Base-by-base conservation (phyloP, 768 basidiomycete genomes). In the Lentinula boryana region DNA sequence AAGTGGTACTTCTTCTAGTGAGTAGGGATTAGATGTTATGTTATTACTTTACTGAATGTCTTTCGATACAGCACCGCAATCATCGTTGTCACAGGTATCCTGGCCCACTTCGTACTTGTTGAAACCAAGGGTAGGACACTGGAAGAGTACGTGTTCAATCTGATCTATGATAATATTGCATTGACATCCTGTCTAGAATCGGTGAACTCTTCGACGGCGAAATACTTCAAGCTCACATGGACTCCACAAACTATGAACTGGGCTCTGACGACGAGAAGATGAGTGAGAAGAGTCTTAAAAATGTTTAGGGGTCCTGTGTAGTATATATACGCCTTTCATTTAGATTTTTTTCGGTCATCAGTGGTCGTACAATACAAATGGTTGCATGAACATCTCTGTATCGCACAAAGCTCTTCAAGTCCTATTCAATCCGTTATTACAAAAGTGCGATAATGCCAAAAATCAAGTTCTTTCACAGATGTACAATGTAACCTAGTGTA, bases 1-100 rank as follows among this genome's bases (percentile, higher is more conserved):
- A 60, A 60, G 50, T 60, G 59, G 59, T 60, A 60, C 31, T 31
- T 52, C 13, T 60, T 60, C 59, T 60, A 50, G 59, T 49, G 7
- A 35, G 59, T 32, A n/a, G 6, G 9, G 5, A 6, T 4, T 27
- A 53, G 9, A 48, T 12, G 5, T 15, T 7, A 0, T 51, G 32
- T 51, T 13, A 15, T 23, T 21, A 5, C 36, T 3, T n/a, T 50
- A 44, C 33, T 50, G n/a, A 33, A 2, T 9, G 10, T 1, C n/a
- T 16, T 52, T 4, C 27, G 2, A 23, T 18, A 27, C 38, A 60
- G 59, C 59, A 60, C 59, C 21, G 46, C 48, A n/a, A 53, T 60
- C 18, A 18, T 60, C 15, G 36, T 60, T 5, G 59, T 60, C n/a
- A 60, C 59, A 4, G 46, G 46, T 32, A 38, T 60, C 10, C 31